phyloP scores from a whole-genome alignment of 371 early-diverging fungal genomes.

The Mucor sp. region DNA sequence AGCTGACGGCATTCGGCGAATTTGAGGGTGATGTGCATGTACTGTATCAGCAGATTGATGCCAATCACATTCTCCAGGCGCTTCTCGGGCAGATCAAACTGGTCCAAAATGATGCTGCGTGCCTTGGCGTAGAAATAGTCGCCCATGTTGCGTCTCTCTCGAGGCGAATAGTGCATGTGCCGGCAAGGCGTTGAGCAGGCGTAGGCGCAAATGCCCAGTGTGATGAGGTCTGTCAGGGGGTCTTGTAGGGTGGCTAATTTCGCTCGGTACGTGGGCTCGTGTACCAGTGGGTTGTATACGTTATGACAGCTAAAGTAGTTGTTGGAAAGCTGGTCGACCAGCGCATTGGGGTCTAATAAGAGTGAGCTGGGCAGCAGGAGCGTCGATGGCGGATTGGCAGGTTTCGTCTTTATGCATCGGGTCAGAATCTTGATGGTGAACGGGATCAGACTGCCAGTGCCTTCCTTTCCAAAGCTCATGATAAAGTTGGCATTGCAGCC shows the following conservation, averaged over 20 bases:
- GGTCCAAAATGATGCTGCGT: conserved; percentile 16
- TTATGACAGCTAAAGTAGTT: conserved; percentile 19
- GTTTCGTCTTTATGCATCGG: neutral
- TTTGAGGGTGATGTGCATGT: conserved; percentile 14
- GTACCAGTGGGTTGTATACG: conserved; percentile 1
- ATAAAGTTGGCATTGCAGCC: neutral
- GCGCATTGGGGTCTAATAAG: neutral
- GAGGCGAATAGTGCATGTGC: neutral
- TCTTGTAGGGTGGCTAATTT: neutral
- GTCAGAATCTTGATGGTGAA: neutral
- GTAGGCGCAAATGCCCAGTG: conserved; percentile 12
- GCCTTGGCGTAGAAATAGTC: conserved; percentile 18
- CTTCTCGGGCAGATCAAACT: conserved; percentile 22
- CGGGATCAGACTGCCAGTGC: neutral
- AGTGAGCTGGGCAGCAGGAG: neutral
- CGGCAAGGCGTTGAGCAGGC: conserved; percentile 14
- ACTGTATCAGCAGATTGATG: conserved; percentile 8
- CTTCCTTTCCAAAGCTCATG: neutral
- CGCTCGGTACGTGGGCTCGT: conserved; percentile 12
- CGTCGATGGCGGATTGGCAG: neutral
- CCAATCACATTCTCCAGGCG: conserved; percentile 19
- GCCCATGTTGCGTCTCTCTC: conserved; percentile 8
- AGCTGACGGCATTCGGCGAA: conserved; percentile 6
- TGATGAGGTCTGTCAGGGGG: conserved; percentile 1
- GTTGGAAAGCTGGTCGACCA: neutral